Evolutionary conservation across 495 filamentous ascomycete genomes (phyloP), one percentile per base, ranked within the genome.

Genomic region (Aspergillus biplanus): DNA sequence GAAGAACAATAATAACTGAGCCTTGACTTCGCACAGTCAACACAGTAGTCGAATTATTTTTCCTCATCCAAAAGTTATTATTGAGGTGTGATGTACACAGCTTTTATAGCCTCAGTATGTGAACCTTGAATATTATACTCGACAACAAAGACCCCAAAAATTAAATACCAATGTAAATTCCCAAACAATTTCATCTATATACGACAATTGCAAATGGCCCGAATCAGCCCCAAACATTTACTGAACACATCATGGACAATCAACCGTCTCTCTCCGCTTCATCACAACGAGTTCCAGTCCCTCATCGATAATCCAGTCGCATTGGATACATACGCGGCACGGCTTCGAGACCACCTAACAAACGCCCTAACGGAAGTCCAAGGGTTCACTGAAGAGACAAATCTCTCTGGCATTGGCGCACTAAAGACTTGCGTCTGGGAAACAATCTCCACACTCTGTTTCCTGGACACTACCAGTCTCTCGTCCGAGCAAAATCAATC

Each of bases 231-330:
- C 6, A 53, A 58, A n/a, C 71, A 76, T 32, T 75, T 87, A 34
- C 81, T 85, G 58, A 82, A 84, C 55, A 82, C 81, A 1, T 85
- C 82, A 8, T 87, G 83, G 76, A 82, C 79, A 8, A 65, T 82
- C n/a, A 76, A 87, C 65, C 81, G 83, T 42, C 75, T 87, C 44
- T 85, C 84, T 2, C 83, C 83, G 15, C 77, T 87, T 32, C 75
- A 83, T 66, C 77, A 82, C 55, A 78, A 74, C 52, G 77, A 78
- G 52, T 76, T 76, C 62, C 67, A 74, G 21, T 59, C 74, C 6
- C 77, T 82, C 15, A 64, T 82, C 53, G 60, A 71, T 59, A 70
- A 77, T 48, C 65, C 65, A 12, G 35, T 61, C 63, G 77, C 79
- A 7, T 69, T 86, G 7, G 77, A 75, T 46, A 74, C 75, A 18